These are phyloP conservation scores for Vigna reflexopilosa DNA, from an alignment of 306 rosid genomes.

Conservation along the genomic window DNA sequence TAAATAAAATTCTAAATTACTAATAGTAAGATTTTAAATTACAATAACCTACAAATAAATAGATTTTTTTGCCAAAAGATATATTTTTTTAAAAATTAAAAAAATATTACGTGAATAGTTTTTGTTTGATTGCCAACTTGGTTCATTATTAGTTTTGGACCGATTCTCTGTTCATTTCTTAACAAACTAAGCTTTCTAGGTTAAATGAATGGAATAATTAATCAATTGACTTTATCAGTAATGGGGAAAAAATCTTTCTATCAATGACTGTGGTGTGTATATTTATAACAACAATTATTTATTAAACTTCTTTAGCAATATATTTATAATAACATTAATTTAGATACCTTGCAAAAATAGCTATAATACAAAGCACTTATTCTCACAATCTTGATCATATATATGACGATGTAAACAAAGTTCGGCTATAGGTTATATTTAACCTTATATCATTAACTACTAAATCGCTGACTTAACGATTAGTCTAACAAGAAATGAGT, in stretches of 20 bases:
- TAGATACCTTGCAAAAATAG: neutral
- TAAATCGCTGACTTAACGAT: neutral
- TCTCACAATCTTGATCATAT: neutral
- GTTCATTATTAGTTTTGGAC: slow-evolving; percentile 17
- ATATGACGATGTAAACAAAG: too few relatives aligned
- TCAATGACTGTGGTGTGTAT: too few relatives aligned
- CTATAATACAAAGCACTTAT: neutral
- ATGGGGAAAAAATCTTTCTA: too few relatives aligned
- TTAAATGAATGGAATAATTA: neutral
- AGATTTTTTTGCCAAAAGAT: neutral
- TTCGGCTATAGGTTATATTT: too few relatives aligned
- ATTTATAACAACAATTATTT: neutral
- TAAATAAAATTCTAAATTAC: neutral
- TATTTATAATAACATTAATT: neutral
- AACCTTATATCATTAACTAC: neutral
- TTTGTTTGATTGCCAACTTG: neutral
- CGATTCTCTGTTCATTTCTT: neutral
- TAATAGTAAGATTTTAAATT: neutral
- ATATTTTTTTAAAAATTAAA: too few relatives aligned
- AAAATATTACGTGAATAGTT: too few relatives aligned
- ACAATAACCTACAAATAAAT: neutral
- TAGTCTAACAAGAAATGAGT: neutral
- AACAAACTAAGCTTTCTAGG: too few relatives aligned
- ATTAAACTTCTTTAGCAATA: neutral
- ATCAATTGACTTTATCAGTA: neutral